These are phyloP conservation scores for Backusella morwellensis DNA, from an alignment of 192 early-diverging fungal species.

Conservation along the genomic window DNA sequence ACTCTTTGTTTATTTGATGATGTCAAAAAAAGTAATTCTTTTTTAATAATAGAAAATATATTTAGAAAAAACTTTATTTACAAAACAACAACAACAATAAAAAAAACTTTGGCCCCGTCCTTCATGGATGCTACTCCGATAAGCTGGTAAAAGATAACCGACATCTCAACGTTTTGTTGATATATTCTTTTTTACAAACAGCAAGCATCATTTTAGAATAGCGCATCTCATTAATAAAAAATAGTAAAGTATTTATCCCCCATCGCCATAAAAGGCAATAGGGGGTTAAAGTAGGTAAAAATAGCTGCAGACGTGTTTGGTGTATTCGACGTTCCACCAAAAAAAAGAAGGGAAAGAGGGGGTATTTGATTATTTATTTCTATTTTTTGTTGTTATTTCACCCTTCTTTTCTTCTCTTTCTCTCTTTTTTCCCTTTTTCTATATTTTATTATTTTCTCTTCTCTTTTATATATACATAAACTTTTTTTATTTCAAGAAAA, in stretches of 20 bases:
- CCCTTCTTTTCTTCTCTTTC: slow-evolving; percentile 2
- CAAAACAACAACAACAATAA: neutral
- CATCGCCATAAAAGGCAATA: neutral
- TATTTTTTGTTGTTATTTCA: slow-evolving; percentile 10
- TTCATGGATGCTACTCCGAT: neutral
- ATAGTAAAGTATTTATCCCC: slow-evolving; percentile 7
- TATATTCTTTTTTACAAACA: neutral
- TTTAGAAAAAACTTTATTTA: neutral
- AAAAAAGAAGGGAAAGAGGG: slow-evolving; percentile 1
- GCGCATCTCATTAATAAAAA: slow-evolving; percentile 6
- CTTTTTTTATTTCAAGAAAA: neutral
- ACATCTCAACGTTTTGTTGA: neutral
- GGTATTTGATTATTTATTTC: neutral
- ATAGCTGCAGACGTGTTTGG: slow-evolving; percentile 4
- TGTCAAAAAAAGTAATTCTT: neutral
- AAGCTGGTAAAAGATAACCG: neutral
- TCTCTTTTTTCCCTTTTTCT: neutral
- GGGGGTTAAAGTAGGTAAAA: slow-evolving; percentile 6
- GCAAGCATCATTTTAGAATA: neutral
- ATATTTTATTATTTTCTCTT: neutral
- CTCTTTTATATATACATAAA: neutral
- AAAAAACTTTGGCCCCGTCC: neutral
- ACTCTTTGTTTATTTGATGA: neutral
- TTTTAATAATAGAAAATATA: neutral
- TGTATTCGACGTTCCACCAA: slow-evolving; percentile 12